Conservation (phyloP, 176 grass and related monocot species). For the Oryza rufipogon region DNA sequence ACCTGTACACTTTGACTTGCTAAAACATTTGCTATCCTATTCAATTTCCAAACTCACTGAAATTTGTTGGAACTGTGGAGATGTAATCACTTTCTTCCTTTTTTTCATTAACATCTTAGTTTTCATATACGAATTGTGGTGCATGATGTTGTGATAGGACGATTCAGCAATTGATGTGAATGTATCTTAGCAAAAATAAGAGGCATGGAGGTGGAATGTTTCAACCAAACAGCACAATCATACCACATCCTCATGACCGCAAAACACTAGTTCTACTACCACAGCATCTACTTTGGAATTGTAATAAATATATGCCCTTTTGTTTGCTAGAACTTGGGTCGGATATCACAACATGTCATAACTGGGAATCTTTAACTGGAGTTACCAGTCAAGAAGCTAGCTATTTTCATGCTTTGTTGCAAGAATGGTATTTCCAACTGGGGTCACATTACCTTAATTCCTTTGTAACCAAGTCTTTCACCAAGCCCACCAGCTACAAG, state of each 20-base stretch:
- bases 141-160: not conserved
- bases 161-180: not conserved
- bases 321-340: not conserved
- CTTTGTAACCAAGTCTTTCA: constrained; percentile 95
- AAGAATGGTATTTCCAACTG: constrained; percentile 18
- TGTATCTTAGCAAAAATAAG: not conserved
- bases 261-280: not conserved
- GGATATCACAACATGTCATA: not conserved
- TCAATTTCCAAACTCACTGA: not conserved
- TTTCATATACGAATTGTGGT: not conserved
- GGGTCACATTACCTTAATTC: constrained; percentile 82
- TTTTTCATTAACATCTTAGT: not conserved
- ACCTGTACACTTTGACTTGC: not conserved
- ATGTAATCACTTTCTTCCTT: not conserved
- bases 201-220: not conserved
- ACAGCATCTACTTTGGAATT: not conserved
- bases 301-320: not conserved
- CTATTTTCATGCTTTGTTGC: not conserved
- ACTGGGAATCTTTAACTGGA: not conserved
- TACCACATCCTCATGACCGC: not conserved
- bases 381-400: not conserved
- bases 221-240: not conserved
- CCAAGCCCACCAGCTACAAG: constrained; percentile 98
- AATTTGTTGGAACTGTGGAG: not conserved
- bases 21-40: not conserved